Percentiles rank a stretch among this genome's conserved stretches.
Evolutionary conservation across 257 asterid species (phyloP).

Genomic region (Solanum medicagineum): DNA sequence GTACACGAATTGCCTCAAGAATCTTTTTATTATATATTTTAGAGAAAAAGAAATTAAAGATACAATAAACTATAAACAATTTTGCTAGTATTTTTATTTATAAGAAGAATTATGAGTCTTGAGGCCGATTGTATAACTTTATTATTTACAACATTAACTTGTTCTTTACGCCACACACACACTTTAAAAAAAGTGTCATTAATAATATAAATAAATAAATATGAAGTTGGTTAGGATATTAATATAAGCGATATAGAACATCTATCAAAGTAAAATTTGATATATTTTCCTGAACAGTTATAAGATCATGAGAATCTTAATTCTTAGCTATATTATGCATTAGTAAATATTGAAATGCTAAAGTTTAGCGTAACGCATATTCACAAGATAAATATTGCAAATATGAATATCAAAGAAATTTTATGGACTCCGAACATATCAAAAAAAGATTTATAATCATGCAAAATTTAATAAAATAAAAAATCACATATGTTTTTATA

Average conservation of each 20-base stretch:
- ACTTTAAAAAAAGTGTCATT: too few relatives aligned
- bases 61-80: not conserved
- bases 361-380: not conserved
- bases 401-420: not conserved
- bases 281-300: not conserved
- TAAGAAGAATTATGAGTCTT: not conserved
- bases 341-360: not conserved
- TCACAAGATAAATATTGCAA: not conserved
- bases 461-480: not conserved
- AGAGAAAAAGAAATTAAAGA: not conserved
- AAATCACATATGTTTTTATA: not conserved
- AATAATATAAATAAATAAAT: not conserved
- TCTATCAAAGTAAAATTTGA: not conserved
- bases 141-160: not conserved
- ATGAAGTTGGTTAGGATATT: not conserved
- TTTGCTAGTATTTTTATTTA: not conserved
- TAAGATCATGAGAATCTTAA: not conserved
- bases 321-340: not conserved
- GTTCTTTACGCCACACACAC: not conserved
- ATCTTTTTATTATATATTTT: not conserved
- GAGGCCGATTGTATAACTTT: not conserved
- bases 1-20: not conserved
- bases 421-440: too few relatives aligned
- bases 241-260: not conserved
- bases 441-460: not conserved